Evolutionary conservation across 805 yeast species (phyloP).

Genomic region (Kockiozyma suomiensis): DNA sequence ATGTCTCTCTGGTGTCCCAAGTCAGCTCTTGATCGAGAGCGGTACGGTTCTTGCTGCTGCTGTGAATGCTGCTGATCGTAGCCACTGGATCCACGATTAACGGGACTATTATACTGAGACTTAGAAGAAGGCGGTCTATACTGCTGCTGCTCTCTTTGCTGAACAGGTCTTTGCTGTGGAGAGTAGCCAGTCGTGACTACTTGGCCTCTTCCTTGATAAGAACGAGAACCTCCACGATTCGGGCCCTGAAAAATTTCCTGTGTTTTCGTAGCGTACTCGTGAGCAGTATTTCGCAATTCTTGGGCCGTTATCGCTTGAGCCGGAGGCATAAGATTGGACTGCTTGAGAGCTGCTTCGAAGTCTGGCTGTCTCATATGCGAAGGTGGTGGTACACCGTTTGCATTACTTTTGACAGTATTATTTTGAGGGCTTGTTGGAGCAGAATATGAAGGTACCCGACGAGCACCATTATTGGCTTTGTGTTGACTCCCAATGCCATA

Average conservation of each 20-base stretch:
- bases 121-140: conserved; percentile 19
- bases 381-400: conserved; percentile 19
- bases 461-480: neutral
- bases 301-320: conserved; percentile 42
- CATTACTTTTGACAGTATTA: neutral
- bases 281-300: conserved; percentile 46
- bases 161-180: conserved; percentile 25
- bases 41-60: conserved; percentile 33
- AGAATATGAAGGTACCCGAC: conserved; percentile 37
- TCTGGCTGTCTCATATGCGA: conserved; percentile 24
- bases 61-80: conserved; percentile 38
- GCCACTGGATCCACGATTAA: conserved; percentile 10
- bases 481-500: conserved; percentile 12
- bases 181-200: neutral
- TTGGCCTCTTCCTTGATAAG: neutral
- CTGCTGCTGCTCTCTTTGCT: conserved; percentile 36
- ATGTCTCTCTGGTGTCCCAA: conserved; percentile 8
- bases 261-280: conserved; percentile 37
- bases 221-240: neutral
- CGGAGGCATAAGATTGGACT: conserved; percentile 37
- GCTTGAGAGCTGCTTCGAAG: conserved; percentile 4
- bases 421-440: conserved; percentile 39
- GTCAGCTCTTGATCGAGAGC: conserved; percentile 17
- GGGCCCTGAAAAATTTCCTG: conserved; percentile 34
- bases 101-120: conserved; percentile 8